A percentile compares a stretch with the other conserved stretches of the same genome.
These are phyloP conservation scores for Hypoxylon trugodes DNA, from an alignment of 495 filamentous ascomycete species.

Conservation along the genomic window DNA sequence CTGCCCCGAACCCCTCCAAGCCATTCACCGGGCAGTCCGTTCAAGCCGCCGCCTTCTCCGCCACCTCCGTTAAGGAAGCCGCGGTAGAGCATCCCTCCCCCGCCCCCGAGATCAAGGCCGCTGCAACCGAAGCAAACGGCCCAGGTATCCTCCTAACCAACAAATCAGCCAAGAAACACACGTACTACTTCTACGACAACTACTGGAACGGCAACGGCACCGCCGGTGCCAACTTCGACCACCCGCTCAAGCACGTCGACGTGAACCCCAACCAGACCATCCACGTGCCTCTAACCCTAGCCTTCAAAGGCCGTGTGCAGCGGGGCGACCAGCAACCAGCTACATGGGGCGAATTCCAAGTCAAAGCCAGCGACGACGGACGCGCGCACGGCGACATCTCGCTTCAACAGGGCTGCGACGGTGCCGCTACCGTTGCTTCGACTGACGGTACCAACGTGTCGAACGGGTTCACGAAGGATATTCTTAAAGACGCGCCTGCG, in stretches of 20 bases:
- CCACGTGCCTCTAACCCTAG: conserved; percentile 42
- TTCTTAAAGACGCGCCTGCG: conserved; percentile 46
- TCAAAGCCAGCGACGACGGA: conserved; percentile 49
- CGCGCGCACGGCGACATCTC: conserved; percentile 54
- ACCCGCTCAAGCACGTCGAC: conserved; percentile 47
- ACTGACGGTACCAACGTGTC: conserved; percentile 48
- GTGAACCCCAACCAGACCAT: conserved; percentile 40
- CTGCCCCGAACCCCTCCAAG: conserved; percentile 43
- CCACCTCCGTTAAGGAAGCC: background rate
- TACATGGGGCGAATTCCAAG: conserved; percentile 57
- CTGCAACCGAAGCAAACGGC: conserved; percentile 18
- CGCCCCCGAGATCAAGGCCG: conserved; percentile 2
- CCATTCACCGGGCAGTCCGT: conserved; percentile 21
- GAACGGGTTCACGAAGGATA: conserved; percentile 49
- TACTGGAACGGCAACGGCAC: conserved; percentile 55
- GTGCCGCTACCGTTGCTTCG: conserved; percentile 49
- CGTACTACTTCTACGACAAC: conserved; percentile 53
- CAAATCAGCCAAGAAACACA: conserved; percentile 38
- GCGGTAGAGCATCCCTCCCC: background rate
- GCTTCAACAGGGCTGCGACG: conserved; percentile 54
- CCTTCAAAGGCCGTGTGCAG: conserved; percentile 57
- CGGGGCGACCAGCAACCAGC: conserved; percentile 49
- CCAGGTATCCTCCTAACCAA: conserved; percentile 51
- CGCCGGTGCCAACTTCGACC: conserved; percentile 55
- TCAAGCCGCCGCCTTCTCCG: background rate